A percentile compares a stretch with the other conserved stretches of the same genome.
These are phyloP conservation scores for Xylaria grammica DNA, from an alignment of 495 filamentous ascomycete species.

Conservation along the genomic window DNA sequence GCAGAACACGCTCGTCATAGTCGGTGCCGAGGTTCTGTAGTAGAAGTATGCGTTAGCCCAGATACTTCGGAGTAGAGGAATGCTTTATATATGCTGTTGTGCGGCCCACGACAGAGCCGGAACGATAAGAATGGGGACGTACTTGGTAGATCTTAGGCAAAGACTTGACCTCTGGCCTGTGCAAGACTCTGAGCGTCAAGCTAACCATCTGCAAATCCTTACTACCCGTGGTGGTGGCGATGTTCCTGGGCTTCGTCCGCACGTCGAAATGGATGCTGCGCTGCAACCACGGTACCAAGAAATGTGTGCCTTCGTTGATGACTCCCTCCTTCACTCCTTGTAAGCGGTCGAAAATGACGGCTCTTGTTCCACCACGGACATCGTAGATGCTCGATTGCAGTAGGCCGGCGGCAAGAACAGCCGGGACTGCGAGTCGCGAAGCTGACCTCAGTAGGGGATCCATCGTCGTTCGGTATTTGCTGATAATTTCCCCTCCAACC, in stretches of 20 bases:
- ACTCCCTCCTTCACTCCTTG: slow-evolving; percentile 92
- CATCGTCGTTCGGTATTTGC: slow-evolving; percentile 23
- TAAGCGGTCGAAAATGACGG: slow-evolving; percentile 97
- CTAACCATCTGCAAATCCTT: slow-evolving; percentile 99
- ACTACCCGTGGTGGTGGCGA: slow-evolving; percentile 96
- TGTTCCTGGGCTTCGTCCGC: slow-evolving; percentile 94
- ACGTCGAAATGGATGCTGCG: slow-evolving; percentile 96
- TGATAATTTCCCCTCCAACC: background rate
- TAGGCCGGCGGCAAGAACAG: slow-evolving; percentile 64
- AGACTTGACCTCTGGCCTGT: slow-evolving; percentile 89
- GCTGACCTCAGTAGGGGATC: slow-evolving; percentile 39
- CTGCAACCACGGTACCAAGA: slow-evolving; percentile 95
- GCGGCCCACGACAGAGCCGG: background rate
- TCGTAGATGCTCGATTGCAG: slow-evolving; percentile 88
- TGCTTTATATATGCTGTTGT: background rate
- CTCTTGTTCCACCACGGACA: slow-evolving; percentile 89
- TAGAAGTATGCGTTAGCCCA: slow-evolving; percentile 21
- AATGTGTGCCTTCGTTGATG: slow-evolving; percentile 95
- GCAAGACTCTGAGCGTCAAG: slow-evolving; percentile 93
- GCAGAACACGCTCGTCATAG: slow-evolving; percentile 99
- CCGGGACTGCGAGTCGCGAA: slow-evolving; percentile 75
- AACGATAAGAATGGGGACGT: slow-evolving; percentile 29
- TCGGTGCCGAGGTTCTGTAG: slow-evolving; percentile 80
- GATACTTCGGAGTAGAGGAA: background rate
- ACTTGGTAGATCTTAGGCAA: slow-evolving; percentile 99